These are phyloP conservation scores for Fomitiporia mediterranea DNA, from an alignment of 1,284 basidiomycete species.

Conservation along the genomic window DNA sequence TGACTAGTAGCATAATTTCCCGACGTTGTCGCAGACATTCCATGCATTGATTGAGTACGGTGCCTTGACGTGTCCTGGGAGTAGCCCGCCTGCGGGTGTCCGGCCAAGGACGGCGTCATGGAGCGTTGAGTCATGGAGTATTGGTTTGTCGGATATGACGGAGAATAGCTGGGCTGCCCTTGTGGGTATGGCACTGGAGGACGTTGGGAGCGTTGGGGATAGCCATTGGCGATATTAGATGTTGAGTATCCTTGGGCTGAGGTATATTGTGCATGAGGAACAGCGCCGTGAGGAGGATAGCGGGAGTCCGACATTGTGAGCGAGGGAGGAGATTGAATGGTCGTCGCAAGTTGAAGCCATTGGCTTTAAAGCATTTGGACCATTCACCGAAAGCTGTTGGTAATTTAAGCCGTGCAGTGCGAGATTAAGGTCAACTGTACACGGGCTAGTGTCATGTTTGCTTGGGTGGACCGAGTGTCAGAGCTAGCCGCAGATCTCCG, in stretches of 20 bases:
- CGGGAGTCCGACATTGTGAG: conserved; percentile 19
- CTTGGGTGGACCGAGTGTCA: conserved; percentile 13
- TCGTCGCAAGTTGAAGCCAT: background rate
- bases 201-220: conserved; percentile 8
- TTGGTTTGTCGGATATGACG: conserved; percentile 9
- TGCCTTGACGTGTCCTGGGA: conserved; percentile 10
- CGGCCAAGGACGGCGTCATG: conserved; percentile 13
- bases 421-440: conserved; percentile 9
- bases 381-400: conserved; percentile 7
- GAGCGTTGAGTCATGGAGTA: conserved; percentile 11
- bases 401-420: conserved; percentile 12
- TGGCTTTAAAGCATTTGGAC: conserved; percentile 16
- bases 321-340: conserved; percentile 2
- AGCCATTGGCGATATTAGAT: conserved; percentile 3
- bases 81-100: conserved; percentile 11
- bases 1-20: conserved; percentile 10
- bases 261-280: conserved; percentile 5
- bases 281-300: conserved; percentile 16
- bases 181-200: conserved; percentile 4
- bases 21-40: conserved; percentile 1
- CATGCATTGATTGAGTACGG: conserved; percentile 13
- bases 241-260: conserved; percentile 8
- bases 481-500: conserved; percentile 20
- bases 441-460: conserved; percentile 15
- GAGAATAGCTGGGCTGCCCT: conserved; percentile 11